Evolutionary conservation across 495 filamentous ascomycete species (phyloP).

Genomic region (Penicillium simplicissimum): DNA sequence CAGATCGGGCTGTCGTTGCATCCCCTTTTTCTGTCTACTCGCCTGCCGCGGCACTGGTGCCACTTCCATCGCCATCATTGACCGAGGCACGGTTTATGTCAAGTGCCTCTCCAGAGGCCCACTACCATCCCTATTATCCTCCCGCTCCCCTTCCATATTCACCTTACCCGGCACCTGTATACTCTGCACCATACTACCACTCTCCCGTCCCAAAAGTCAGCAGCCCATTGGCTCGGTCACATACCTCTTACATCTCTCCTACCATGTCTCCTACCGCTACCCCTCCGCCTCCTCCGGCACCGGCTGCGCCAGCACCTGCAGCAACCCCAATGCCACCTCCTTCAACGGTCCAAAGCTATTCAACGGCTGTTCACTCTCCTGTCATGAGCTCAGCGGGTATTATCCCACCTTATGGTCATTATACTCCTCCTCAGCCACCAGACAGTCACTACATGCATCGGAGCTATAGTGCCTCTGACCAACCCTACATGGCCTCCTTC

Average conservation of each 20-base stretch:
- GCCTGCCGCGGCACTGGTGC: slow-evolving; percentile 29
- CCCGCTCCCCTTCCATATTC: slow-evolving; percentile 2
- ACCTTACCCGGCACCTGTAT: slow-evolving; percentile 17
- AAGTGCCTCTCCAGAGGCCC: slow-evolving; percentile 26
- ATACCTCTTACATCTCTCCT: slow-evolving; percentile 41
- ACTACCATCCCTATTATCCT: slow-evolving; percentile 16
- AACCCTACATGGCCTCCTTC: slow-evolving; percentile 35
- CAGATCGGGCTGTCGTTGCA: slow-evolving; percentile 10
- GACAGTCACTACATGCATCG: slow-evolving; percentile 33
- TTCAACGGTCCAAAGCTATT: slow-evolving; percentile 31
- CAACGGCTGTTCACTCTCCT: slow-evolving; percentile 39
- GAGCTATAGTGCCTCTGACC: slow-evolving; percentile 32
- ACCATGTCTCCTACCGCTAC: slow-evolving; percentile 42
- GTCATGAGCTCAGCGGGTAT: slow-evolving; percentile 38
- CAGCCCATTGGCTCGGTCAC: slow-evolving; percentile 43
- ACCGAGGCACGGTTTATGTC: slow-evolving; percentile 33
- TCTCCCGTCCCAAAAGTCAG: slow-evolving; percentile 41
- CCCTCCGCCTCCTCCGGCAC: slow-evolving; percentile 17
- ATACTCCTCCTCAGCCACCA: slow-evolving; percentile 29
- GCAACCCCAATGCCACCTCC: slow-evolving; percentile 22
- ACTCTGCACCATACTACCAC: slow-evolving; percentile 27
- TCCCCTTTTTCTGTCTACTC: slow-evolving; percentile 26
- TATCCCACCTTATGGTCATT: slow-evolving; percentile 43
- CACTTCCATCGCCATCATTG: slow-evolving; percentile 34
- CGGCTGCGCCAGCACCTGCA: slow-evolving; percentile 10